Evolutionary conservation across 768 basidiomycete genomes (phyloP), one percentile per base, ranked within the genome.

Genomic region (Dictyophora rubrovolvata): DNA sequence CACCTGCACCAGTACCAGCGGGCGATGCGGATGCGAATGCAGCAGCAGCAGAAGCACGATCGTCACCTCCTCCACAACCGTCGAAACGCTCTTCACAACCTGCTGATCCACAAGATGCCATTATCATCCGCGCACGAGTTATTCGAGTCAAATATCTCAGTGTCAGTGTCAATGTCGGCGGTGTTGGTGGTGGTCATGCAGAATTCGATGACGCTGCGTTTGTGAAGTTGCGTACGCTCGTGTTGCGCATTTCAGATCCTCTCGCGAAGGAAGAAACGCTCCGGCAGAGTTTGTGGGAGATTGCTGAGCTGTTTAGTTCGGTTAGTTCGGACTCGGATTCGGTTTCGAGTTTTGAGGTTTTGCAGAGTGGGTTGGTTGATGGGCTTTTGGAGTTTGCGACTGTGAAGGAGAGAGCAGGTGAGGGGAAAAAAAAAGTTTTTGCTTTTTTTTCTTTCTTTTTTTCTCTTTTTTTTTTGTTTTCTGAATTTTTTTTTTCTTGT

Each of bases 301-400:
- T 59, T 34, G 57, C 57, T 11, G 57, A 59, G 21, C 50, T 59
- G 21, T 56, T 68, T 51, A 21, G 55, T 33, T 54, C 49, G 8
- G n/a, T 42, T n/a, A n/a, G n/a, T n/a, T n/a, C 42, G 4, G 42
- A n/a, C 12, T 80, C 86, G 23, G 80, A 82, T 5, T 87, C 92
- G 9, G 83, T 98, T 5, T 97, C 93, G 1, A 96, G 93, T 70
- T 99, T 98, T 63, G 96, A 99, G 73, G 72, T 98, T 51, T 73
- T 97, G 59, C 89, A 97, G 68, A 95, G 92, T 66, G 96, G 95
- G 2, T 80, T 96, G 5, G 87, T 97, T 1, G 93, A 94, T 64
- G 86, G 85, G 12, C 69, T 98, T 56, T 76, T 98, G 55, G 82
- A 81, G 56, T 92, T 92, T 70, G 83, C 91, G 5, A 88, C 86